phyloP scores from a whole-genome alignment of 352 stramenopile genomes.

The Globisporangium nunn region DNA sequence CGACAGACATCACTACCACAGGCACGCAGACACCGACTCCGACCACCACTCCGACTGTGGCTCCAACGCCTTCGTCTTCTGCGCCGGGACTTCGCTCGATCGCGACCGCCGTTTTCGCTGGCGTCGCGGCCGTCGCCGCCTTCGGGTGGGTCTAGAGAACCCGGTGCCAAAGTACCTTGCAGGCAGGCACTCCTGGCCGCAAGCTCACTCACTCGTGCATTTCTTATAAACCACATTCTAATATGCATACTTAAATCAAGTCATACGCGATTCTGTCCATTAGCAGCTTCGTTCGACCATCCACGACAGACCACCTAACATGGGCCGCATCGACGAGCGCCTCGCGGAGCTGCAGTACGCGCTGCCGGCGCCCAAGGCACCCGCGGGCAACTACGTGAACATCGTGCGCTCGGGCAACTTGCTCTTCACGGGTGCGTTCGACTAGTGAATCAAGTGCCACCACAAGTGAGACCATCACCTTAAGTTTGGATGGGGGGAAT shows the following conservation, averaged over 20 bases:
- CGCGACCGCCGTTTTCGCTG: neutral
- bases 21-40: neutral
- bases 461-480: too few relatives aligned
- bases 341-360: constrained; percentile 60
- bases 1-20: neutral
- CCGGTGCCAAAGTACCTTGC: too few relatives aligned
- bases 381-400: constrained; percentile 72
- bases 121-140: neutral
- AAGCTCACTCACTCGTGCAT: too few relatives aligned
- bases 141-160: neutral
- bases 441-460: too few relatives aligned
- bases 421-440: constrained; percentile 49
- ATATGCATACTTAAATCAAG: too few relatives aligned
- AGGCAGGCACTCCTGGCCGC: too few relatives aligned
- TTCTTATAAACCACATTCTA: too few relatives aligned
- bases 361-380: constrained; percentile 47
- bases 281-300: neutral
- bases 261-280: too few relatives aligned
- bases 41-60: neutral
- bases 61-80: neutral
- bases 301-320: constrained; percentile 1
- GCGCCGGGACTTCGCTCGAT: neutral
- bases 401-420: constrained; percentile 55
- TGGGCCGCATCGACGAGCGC: constrained; percentile 46
- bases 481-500: too few relatives aligned